phyloP scores from a whole-genome alignment of 441 rosid genomes.

The Daphne laureola region DNA sequence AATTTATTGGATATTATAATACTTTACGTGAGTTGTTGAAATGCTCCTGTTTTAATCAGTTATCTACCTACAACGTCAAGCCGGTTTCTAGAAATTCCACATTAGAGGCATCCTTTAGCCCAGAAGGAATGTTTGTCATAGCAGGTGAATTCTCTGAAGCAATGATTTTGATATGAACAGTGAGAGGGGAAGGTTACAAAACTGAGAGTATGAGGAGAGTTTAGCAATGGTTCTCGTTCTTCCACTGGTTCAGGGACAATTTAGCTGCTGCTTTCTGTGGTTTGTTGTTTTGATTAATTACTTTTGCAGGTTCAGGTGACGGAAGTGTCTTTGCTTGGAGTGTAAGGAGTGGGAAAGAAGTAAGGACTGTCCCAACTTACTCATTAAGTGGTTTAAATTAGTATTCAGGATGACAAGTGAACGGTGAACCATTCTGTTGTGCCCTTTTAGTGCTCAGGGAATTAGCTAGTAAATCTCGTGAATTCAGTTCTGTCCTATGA shows the following conservation, averaged over 20 bases:
- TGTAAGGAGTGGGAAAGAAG: slow-evolving; percentile 83
- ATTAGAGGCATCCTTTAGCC: slow-evolving; percentile 92
- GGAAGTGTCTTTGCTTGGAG: slow-evolving; percentile 90
- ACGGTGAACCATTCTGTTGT: too few relatives aligned
- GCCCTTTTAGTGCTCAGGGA: too few relatives aligned
- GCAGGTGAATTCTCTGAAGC: slow-evolving; percentile 42
- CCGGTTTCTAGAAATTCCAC: slow-evolving; percentile 73
- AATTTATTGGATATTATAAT: background rate
- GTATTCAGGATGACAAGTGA: too few relatives aligned
- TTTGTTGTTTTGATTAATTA: slow-evolving; percentile 17
- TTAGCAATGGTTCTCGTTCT: background rate
- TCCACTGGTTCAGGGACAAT: background rate
- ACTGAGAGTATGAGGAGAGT: too few relatives aligned
- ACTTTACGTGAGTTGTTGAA: slow-evolving; percentile 4
- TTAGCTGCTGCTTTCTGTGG: background rate
- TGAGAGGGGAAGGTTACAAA: background rate
- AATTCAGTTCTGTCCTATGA: too few relatives aligned
- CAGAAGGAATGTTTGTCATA: slow-evolving; percentile 86
- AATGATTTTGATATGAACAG: background rate
- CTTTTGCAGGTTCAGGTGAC: slow-evolving; percentile 76
- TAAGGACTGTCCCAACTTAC: slow-evolving; percentile 19
- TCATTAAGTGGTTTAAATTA: background rate
- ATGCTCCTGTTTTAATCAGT: slow-evolving; percentile 28
- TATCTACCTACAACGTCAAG: slow-evolving; percentile 75
- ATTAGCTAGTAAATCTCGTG: too few relatives aligned